Percentiles rank a stretch among this genome's conserved stretches.
Conservation (phyloP, 2,329 filamentous ascomycete genomes). For the Penicillium sp. region DNA sequence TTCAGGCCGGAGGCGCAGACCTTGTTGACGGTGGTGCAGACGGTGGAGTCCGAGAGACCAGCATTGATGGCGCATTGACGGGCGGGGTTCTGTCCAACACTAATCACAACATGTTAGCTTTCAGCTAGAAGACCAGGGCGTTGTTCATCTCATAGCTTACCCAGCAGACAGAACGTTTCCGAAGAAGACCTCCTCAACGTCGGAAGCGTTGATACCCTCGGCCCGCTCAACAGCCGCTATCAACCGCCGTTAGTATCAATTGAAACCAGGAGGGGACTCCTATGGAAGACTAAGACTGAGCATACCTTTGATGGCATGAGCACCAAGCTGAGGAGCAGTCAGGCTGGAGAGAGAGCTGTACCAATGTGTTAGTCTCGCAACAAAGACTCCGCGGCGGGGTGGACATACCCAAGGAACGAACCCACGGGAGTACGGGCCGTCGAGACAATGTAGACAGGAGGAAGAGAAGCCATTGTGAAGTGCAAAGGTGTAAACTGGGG, state of each 20-base stretch:
- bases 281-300: slow-evolving; percentile 12
- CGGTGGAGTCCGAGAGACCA: slow-evolving; percentile 77
- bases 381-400: slow-evolving; percentile 7
- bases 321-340: slow-evolving; percentile 83
- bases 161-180: slow-evolving; percentile 97
- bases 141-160: slow-evolving; percentile 58
- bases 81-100: slow-evolving; percentile 93
- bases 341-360: slow-evolving; percentile 83
- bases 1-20: slow-evolving; percentile 96
- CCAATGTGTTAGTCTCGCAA: slow-evolving; percentile 24
- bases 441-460: slow-evolving; percentile 95
- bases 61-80: slow-evolving; percentile 91
- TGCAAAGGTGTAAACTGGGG: slow-evolving; percentile 7
- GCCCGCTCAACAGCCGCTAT: slow-evolving; percentile 80
- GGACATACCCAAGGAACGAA: slow-evolving; percentile 84
- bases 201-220: slow-evolving; percentile 81
- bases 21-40: slow-evolving; percentile 97
- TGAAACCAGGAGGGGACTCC: neutral
- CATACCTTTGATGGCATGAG: slow-evolving; percentile 89
- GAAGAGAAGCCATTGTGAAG: slow-evolving; percentile 74
- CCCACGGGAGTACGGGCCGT: slow-evolving; percentile 88
- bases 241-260: slow-evolving; percentile 24
- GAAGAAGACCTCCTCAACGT: slow-evolving; percentile 96
- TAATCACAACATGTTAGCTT: slow-evolving; percentile 47
- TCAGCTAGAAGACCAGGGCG: slow-evolving; percentile 10